These are phyloP conservation scores for Holtermanniella nyarrowii DNA, from an alignment of 768 basidiomycete species.

Conservation along the genomic window DNA sequence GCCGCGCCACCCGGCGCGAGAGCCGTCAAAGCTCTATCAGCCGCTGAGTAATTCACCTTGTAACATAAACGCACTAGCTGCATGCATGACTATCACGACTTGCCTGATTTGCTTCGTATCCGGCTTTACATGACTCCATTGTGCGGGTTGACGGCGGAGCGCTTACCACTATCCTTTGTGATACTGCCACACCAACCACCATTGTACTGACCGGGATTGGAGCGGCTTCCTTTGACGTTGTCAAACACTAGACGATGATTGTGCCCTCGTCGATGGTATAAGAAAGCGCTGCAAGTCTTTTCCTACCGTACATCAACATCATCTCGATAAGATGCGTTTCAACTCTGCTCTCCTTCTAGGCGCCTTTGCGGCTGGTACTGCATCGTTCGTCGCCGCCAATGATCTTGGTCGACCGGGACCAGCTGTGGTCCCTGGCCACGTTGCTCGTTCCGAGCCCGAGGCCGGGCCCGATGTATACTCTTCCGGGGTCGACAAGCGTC, in stretches of 20 bases:
- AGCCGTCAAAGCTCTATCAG: background rate
- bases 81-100: background rate
- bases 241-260: no score
- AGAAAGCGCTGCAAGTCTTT: no score
- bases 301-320: background rate
- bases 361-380: background rate
- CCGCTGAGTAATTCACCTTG: background rate
- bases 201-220: background rate
- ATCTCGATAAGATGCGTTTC: background rate
- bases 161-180: background rate
- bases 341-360: background rate
- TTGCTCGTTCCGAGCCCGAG: no score
- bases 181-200: no score
- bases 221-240: background rate
- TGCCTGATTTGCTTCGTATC: background rate
- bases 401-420: background rate
- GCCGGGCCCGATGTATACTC: no score
- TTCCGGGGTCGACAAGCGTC: no score
- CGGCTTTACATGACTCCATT: background rate
- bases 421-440: no score
- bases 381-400: background rate
- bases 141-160: no score
- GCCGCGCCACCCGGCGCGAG: slow-evolving; percentile 32
- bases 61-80: background rate
- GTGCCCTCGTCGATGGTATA: no score